Conservation (phyloP, 2,329 filamentous ascomycete genomes). For the Fusarium sp. region DNA sequence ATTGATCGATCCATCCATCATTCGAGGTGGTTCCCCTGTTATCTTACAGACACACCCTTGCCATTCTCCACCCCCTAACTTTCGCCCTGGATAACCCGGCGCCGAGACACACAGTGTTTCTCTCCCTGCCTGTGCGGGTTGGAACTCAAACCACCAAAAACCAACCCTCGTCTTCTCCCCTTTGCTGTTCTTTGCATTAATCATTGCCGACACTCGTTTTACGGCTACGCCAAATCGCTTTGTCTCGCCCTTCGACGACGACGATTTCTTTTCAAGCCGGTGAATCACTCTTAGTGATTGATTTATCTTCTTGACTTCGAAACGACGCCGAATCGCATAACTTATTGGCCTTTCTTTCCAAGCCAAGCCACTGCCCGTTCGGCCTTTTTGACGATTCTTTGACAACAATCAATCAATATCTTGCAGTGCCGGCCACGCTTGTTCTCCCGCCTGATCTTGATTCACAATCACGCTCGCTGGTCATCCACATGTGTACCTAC, state of each 20-base stretch:
- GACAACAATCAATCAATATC: slow-evolving; percentile 15
- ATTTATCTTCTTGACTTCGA: slow-evolving; percentile 25
- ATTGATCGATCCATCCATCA: slow-evolving; percentile 17
- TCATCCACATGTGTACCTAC: slow-evolving; percentile 41
- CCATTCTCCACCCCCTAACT: slow-evolving; percentile 17
- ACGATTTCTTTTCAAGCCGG: slow-evolving; percentile 17
- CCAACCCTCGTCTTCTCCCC: slow-evolving; percentile 37
- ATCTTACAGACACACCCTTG: slow-evolving; percentile 30
- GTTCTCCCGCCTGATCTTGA: slow-evolving; percentile 25
- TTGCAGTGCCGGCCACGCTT: slow-evolving; percentile 44
- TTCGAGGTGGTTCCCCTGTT: slow-evolving; percentile 36
- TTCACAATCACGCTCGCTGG: slow-evolving; percentile 16
- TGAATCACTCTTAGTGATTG: slow-evolving; percentile 34
- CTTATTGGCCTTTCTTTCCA: slow-evolving; percentile 18
- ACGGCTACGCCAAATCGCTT: slow-evolving; percentile 33
- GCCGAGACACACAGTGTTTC: slow-evolving; percentile 46
- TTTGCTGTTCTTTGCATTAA: slow-evolving; percentile 43
- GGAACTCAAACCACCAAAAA: slow-evolving; percentile 43
- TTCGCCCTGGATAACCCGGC: slow-evolving; percentile 45
- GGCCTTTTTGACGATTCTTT: slow-evolving; percentile 27
- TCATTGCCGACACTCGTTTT: slow-evolving; percentile 47
- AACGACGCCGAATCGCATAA: slow-evolving; percentile 29
- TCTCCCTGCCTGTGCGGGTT: slow-evolving; percentile 36
- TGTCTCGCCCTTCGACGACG: slow-evolving; percentile 34
- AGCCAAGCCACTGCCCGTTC: slow-evolving; percentile 30